Base-by-base conservation (phyloP, 805 yeast genomes). In the Hanseniaspora hatyaiensis region DNA sequence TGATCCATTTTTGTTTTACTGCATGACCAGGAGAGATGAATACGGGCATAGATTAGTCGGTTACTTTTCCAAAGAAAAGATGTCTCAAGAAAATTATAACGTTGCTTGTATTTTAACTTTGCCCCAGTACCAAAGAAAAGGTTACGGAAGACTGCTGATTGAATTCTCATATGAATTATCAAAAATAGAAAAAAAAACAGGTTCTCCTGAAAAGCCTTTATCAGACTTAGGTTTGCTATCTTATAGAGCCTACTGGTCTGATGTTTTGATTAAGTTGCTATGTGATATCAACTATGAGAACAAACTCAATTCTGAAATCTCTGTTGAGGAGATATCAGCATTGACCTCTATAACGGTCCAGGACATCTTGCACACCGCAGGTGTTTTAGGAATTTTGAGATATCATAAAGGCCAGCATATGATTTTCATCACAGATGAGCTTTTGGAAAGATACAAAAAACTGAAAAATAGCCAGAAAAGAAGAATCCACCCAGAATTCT, bases 141-240 rank as follows among this genome's bases (percentile, higher is more conserved):
- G 99, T 1, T 92, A 76, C 62, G 98, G 98, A 52, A 80, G 88
- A 55, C 68, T 92, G 33, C 70, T 92, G 53, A 92, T 92, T 56
- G 95, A 89, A 57, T 89, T 92, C 60, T 85, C 96, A 3, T 92
- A 92, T 62, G 94, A 84, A 67, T 68, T 92, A 36, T 82, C 95
- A 2, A 80, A 81, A 57, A 81, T 78, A 45, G 99, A 92, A 59
- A 78, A 81, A 45, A 92, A 92, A 61, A 77, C 79, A 3, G 99
- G 99, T 1, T 86, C 96, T 0, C 99, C 98, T 0, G 99, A 92
- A 65, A 92, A 92, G 59, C 99, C 99, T 2, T 69, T 92, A 19
- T 84, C 95, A 0, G 98, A 92, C 71, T 71, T 92, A 59, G 99
- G 99, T 34, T 70, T 92, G 28, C 70, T 92, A 24, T 83, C 95